Evolutionary conservation across 2,329 filamentous ascomycete genomes (phyloP).

Genomic region (Ophiocordyceps sinensis): DNA sequence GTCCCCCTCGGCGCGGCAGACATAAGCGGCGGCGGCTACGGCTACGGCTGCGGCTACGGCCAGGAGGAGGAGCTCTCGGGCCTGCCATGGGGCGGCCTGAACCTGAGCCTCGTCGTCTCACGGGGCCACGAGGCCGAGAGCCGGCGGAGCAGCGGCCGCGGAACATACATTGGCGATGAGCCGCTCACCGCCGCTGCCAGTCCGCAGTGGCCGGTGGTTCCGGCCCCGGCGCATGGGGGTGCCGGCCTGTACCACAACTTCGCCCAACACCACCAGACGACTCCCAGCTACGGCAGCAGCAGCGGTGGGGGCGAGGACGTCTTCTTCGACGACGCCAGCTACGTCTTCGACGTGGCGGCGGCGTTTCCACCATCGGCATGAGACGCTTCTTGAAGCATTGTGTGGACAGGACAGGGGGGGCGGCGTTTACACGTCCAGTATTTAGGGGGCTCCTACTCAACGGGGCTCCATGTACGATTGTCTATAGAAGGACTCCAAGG

Average conservation of each 20-base stretch:
- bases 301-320: conserved; percentile 18
- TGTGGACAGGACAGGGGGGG: too few relatives aligned
- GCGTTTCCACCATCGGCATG: conserved; percentile 1
- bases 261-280: conserved; percentile 8
- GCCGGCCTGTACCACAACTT: too few relatives aligned
- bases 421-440: too few relatives aligned
- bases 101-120: conserved; percentile 38
- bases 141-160: conserved; percentile 25
- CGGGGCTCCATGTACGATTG: too few relatives aligned
- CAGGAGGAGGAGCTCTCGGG: conserved; percentile 37
- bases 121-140: conserved; percentile 35
- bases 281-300: conserved; percentile 17
- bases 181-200: conserved; percentile 7
- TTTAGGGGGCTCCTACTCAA: too few relatives aligned
- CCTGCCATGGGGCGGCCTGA: conserved; percentile 58
- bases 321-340: conserved; percentile 15
- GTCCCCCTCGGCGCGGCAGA: conserved; percentile 40
- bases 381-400: too few relatives aligned
- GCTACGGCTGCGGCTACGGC: too few relatives aligned
- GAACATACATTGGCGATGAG: conserved; percentile 21
- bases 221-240: too few relatives aligned
- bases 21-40: conserved; percentile 24
- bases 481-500: too few relatives aligned
- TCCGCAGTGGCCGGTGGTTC: conserved; percentile 12
- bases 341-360: conserved; percentile 12